Conservation (phyloP, 1,284 basidiomycete genomes). For the Vanrija sp. region DNA sequence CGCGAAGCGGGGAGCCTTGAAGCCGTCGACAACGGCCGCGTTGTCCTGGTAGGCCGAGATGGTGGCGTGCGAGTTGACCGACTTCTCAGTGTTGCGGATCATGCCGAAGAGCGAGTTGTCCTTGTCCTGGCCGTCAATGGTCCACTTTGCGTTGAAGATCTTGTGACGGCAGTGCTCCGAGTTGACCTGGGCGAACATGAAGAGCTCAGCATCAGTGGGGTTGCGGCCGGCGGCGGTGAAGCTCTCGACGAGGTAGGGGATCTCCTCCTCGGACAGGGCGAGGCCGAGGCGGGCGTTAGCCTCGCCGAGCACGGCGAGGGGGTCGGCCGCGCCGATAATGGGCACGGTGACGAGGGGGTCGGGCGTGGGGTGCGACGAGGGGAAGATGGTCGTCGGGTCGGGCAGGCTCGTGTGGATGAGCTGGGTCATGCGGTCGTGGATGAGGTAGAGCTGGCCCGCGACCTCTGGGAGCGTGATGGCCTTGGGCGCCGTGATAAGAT, state of each 20-base stretch:
- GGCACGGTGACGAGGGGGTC: slow-evolving; percentile 67
- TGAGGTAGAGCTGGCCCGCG: slow-evolving; percentile 58
- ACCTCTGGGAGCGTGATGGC: slow-evolving; percentile 49
- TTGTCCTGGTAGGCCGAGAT: slow-evolving; percentile 98
- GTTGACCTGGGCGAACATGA: slow-evolving; percentile 99
- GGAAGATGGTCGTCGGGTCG: slow-evolving; percentile 63
- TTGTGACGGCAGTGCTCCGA: slow-evolving; percentile 99
- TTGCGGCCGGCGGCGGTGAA: slow-evolving; percentile 74
- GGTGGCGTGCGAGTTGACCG: slow-evolving; percentile 65
- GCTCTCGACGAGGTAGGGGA: slow-evolving; percentile 86
- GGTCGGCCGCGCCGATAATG: slow-evolving; percentile 55
- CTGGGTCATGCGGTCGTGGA: slow-evolving; percentile 98
- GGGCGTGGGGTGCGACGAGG: slow-evolving; percentile 57
- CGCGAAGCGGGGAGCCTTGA: slow-evolving; percentile 76
- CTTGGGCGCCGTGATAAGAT: slow-evolving; percentile 59
- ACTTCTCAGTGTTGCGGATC: slow-evolving; percentile 93
- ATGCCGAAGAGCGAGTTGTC: slow-evolving; percentile 87
- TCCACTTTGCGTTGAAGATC: slow-evolving; percentile 98
- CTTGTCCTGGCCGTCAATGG: slow-evolving; percentile 67
- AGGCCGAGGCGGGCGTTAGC: slow-evolving; percentile 87
- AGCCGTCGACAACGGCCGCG: slow-evolving; percentile 87
- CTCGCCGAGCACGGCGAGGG: slow-evolving; percentile 57
- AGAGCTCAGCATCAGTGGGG: slow-evolving; percentile 95
- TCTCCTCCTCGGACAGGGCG: slow-evolving; percentile 84
- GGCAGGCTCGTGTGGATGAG: slow-evolving; percentile 61